Conservation (phyloP, 495 filamentous ascomycete genomes). For the Talaromyces proteolyticus region DNA sequence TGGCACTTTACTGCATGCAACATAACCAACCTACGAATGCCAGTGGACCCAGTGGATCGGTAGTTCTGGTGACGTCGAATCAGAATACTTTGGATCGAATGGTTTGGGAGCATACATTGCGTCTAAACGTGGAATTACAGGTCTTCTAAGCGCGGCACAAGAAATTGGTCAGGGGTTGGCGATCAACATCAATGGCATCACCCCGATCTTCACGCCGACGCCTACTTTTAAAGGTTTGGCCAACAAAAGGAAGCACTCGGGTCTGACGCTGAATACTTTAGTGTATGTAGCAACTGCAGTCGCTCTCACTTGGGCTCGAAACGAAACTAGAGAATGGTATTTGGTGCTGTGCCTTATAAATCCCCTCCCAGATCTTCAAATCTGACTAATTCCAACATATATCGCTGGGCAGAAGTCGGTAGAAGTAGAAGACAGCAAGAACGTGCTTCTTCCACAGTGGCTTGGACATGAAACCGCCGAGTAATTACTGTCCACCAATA, state of each 20-base stretch:
- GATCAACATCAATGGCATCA: constrained; percentile 20
- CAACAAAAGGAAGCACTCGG: constrained; percentile 13
- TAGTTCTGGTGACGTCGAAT: constrained; percentile 16
- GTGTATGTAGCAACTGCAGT: constrained; percentile 15
- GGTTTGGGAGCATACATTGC: constrained; percentile 22
- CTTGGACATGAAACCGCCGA: no score
- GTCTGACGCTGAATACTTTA: constrained; percentile 18
- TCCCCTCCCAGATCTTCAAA: not conserved
- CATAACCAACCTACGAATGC: not conserved
- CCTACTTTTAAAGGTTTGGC: constrained; percentile 16
- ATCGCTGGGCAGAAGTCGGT: constrained; percentile 20
- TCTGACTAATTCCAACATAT: constrained; percentile 2
- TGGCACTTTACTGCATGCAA: constrained; percentile 12
- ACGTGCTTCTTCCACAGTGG: no score
- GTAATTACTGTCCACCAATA: no score
- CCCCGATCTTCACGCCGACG: constrained; percentile 26
- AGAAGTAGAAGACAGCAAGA: no score
- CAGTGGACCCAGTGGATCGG: constrained; percentile 9
- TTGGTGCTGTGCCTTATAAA: constrained; percentile 14
- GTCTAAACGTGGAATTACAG: constrained; percentile 25
- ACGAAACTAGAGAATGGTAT: constrained; percentile 8
- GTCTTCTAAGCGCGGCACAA: constrained; percentile 23
- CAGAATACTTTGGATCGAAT: constrained; percentile 26
- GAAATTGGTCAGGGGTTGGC: constrained; percentile 8
- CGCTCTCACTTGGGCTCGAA: constrained; percentile 2